A percentile compares a stretch with the other conserved stretches of the same genome.
Evolutionary conservation across 2,329 filamentous ascomycete genomes (phyloP).

Genomic region (Colletotrichum orbiculare): DNA sequence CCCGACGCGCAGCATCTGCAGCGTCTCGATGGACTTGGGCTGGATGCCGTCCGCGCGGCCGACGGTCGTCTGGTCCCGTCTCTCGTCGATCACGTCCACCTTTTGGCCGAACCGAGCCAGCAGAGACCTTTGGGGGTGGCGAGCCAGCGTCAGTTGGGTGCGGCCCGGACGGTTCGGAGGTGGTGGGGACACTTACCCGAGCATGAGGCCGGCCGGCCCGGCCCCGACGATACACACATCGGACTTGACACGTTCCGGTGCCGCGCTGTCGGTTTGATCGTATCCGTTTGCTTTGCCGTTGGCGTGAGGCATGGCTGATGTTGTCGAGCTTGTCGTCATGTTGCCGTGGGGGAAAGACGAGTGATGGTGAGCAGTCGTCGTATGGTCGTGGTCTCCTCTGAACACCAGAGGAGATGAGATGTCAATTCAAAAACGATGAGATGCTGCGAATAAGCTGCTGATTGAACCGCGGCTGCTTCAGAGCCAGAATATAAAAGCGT

Average conservation of each 20-base stretch:
- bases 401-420: not conserved
- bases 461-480: not conserved
- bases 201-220: slow-evolving; percentile 31
- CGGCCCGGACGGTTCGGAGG: not conserved
- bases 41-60: slow-evolving; percentile 27
- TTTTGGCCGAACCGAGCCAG: slow-evolving; percentile 27
- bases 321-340: slow-evolving; percentile 21
- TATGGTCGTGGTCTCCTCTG: too few species aligned
- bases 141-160: not conserved
- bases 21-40: slow-evolving; percentile 28
- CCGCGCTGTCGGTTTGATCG: not conserved
- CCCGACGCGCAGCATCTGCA: slow-evolving; percentile 25
- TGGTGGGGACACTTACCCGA: slow-evolving; percentile 24
- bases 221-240: slow-evolving; percentile 30
- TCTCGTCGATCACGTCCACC: slow-evolving; percentile 22
- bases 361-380: too few species aligned
- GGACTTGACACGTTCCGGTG: not conserved
- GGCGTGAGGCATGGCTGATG: not conserved
- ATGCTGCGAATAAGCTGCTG: not conserved
- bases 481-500: not conserved
- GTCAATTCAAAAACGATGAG: not conserved
- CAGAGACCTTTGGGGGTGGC: slow-evolving; percentile 4
- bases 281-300: not conserved
- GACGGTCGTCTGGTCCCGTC: slow-evolving; percentile 12
- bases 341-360: not conserved